Base-by-base conservation (phyloP, 1,284 basidiomycete genomes). In the Naganishia albida region DNA sequence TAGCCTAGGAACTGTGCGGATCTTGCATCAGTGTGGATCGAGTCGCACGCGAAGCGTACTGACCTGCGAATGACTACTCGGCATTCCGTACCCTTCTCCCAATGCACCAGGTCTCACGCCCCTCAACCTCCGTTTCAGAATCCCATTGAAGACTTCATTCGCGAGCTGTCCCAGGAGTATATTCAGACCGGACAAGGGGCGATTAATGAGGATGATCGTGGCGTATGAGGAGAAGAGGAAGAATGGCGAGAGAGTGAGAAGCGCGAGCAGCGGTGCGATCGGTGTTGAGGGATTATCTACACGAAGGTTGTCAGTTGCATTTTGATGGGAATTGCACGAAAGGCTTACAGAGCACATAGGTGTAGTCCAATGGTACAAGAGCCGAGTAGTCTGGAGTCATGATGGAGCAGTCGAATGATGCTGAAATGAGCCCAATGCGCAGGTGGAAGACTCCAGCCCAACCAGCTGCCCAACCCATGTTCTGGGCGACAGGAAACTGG, bases 211-310 rank as follows among this genome's bases (percentile, higher is more conserved):
- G 38, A 77, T 53, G 16, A 79, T 70, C 7, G 76, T 73, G 46
- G 77, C 74, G 69, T 79, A 79, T 3, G 78, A 74, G 38, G 78
- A 77, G 67, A 79, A 79, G 38, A 79, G 73, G 71, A 79, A 79
- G 65, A 79, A 77, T 0, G 78, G 78, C 7, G 74, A 74, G 23
- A 79, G 71, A 18, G 74, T 75, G 20, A 78, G 69, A 55, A 79
- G 72, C 7, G 77, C 77, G 16, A 79, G 69, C 2, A 76, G 77
- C 44, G 76, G 70, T 18, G 75, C 76, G 42, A 78, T 70, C 10
- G 70, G 72, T 34, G 34, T 34, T 34, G 34, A 34, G 34, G 34
- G 34, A 34, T 34, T 34, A 34, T 34, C 34, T 34, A 34, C 34
- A 10, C 6, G 10, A 34, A 34, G 10, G 34, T 34, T 34, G 34